Evolutionary conservation across 2,329 filamentous ascomycete species (phyloP), one percentile per base, ranked within the genome.

Genomic region (Arthrobotrys musiformis): DNA sequence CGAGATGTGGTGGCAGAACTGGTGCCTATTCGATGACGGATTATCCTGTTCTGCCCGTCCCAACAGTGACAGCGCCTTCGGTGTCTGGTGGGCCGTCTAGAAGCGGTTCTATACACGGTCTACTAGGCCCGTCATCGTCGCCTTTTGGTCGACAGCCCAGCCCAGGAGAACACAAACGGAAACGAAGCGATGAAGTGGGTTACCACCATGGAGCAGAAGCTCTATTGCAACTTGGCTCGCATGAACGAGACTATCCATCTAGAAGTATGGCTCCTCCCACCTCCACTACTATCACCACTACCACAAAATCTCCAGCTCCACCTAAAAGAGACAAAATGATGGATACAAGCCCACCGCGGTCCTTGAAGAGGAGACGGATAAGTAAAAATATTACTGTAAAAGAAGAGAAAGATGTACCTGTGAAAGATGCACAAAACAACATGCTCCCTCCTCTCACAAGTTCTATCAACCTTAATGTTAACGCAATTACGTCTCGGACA

Each of bases 1-100:
- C 72, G 24, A 80, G 83, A 44, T 86, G 85, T 80, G 85, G 86
- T 52, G 86, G 86, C 2, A 85, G 84, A 50, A 83, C 80, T 17
- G 80, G 80, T 15, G 79, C 80, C 5, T 79, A 81, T 50, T 79
- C 79, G 26, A 70, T 78, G 15, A 73, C 79, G 13, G 79, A 79
- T 46, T 80, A 79, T 40, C 79, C 80, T 11, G 75, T 75, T 9
- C 69, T 79, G 24, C 77, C 79, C 3, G 67, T 79, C 24, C 78
- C 79, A 48, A 81, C 79, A 28, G 73, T 79, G n/a, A 78, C 79
- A 17, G 54, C 78, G 19, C 46, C 69, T 40, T 60, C 61, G 26
- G 56, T 70, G 26, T 73, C 76, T 26, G 73, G 58, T 13, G 58
- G 52, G n/a, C 50, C 73, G 28, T 79, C 79, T 28, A 78, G 75